Evolutionary conservation across 2,329 filamentous ascomycete genomes (phyloP).

Genomic region (Colletotrichum sp.): DNA sequence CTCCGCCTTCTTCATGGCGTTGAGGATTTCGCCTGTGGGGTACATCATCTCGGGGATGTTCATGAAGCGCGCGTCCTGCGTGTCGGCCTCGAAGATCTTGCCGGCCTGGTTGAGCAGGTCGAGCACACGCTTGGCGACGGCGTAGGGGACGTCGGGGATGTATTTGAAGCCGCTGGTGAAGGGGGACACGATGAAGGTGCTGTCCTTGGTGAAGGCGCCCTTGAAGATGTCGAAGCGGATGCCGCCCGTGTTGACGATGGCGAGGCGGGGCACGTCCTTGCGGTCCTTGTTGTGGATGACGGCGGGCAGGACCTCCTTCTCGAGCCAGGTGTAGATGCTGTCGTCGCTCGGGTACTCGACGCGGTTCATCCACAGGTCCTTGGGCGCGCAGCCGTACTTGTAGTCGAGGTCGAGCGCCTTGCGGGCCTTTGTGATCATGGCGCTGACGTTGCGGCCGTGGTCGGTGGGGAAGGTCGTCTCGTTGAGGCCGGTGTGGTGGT

Average conservation of each 20-base stretch:
- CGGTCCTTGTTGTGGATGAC: conserved; percentile 64
- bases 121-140: conserved; percentile 73
- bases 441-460: conserved; percentile 74
- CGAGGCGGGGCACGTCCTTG: conserved; percentile 68
- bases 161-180: conserved; percentile 82
- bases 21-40: conserved; percentile 24
- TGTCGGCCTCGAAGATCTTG: conserved; percentile 46
- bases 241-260: conserved; percentile 86
- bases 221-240: conserved; percentile 96
- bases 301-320: conserved; percentile 75
- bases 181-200: conserved; percentile 84
- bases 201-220: conserved; percentile 87
- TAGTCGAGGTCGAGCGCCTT: conserved; percentile 74
- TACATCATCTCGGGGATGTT: conserved; percentile 53
- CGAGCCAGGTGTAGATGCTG: conserved; percentile 85
- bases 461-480: conserved; percentile 76
- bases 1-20: conserved; percentile 13
- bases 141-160: conserved; percentile 82
- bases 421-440: conserved; percentile 73
- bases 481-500: conserved; percentile 80
- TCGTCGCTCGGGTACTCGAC: conserved; percentile 73
- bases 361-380: conserved; percentile 81
- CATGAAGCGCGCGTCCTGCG: conserved; percentile 50
- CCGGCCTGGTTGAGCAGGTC: conserved; percentile 60
- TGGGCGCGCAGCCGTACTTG: conserved; percentile 82